A percentile compares a stretch with the other conserved stretches of the same genome.
These are phyloP conservation scores for Funneliformis geosporum DNA, from an alignment of 192 early-diverging fungal species.

Conservation along the genomic window DNA sequence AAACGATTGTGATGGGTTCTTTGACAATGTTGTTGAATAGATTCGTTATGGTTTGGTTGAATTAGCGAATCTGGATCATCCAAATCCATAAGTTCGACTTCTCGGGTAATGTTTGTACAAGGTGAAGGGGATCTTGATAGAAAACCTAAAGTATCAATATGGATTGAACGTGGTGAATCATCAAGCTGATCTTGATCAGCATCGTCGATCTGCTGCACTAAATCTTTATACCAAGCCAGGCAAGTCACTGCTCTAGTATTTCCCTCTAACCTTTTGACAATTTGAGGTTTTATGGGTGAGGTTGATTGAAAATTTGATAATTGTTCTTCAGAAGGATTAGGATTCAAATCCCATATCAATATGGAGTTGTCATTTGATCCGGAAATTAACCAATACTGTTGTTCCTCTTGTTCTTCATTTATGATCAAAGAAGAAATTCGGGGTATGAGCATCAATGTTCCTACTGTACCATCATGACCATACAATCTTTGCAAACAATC, in stretches of 20 bases:
- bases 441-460: constrained; percentile 9
- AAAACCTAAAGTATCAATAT: background rate
- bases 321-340: background rate
- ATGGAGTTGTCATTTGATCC: constrained; percentile 17
- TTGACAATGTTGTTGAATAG: background rate
- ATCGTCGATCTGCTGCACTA: background rate
- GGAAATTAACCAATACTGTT: constrained; percentile 13
- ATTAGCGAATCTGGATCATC: background rate
- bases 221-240: constrained; percentile 21
- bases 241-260: constrained; percentile 19
- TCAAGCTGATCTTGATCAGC: background rate
- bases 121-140: constrained; percentile 1
- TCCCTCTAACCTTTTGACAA: background rate
- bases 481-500: background rate
- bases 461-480: constrained; percentile 19
- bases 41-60: background rate
- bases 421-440: background rate
- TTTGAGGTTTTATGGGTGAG: constrained; percentile 3
- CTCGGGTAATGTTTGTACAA: background rate
- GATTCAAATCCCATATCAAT: constrained; percentile 19
- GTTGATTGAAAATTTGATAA: background rate
- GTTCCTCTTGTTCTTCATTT: background rate
- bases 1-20: background rate
- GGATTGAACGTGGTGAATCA: background rate
- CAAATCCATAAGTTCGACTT: constrained; percentile 12